Evolutionary conservation across 768 basidiomycete species (phyloP).

Genomic region (Sistotremastrum niveocremeum): DNA sequence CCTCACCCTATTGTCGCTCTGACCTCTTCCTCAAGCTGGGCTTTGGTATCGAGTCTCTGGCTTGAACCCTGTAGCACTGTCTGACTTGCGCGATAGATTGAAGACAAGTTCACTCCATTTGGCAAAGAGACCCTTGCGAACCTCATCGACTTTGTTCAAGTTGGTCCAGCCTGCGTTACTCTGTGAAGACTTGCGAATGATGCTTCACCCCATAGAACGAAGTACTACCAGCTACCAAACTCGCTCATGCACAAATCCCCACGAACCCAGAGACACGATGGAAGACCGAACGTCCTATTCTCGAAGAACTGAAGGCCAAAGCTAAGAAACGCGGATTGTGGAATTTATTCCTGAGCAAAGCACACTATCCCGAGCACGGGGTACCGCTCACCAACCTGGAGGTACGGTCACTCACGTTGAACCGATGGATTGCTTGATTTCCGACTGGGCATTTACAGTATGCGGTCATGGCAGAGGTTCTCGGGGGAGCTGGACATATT

Average conservation of each 20-base stretch:
- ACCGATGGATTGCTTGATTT: neutral
- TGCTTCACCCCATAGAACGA: slow-evolving; percentile 50
- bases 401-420: slow-evolving; percentile 27
- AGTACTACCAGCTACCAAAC: slow-evolving; percentile 60
- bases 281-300: slow-evolving; percentile 69
- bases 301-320: slow-evolving; percentile 75
- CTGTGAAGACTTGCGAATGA: neutral
- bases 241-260: slow-evolving; percentile 77
- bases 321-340: slow-evolving; percentile 85
- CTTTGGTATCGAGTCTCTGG: slow-evolving; percentile 42
- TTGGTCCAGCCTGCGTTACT: slow-evolving; percentile 16
- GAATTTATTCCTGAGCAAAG: slow-evolving; percentile 94
- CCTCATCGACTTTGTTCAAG: slow-evolving; percentile 76
- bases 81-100: slow-evolving; percentile 34
- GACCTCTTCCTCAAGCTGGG: slow-evolving; percentile 79
- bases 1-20: slow-evolving; percentile 62
- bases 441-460: slow-evolving; percentile 38
- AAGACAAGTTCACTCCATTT: slow-evolving; percentile 85
- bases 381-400: slow-evolving; percentile 89
- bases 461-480: slow-evolving; percentile 92
- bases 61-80: neutral
- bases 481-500: slow-evolving; percentile 72
- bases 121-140: slow-evolving; percentile 80
- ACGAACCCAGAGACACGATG: slow-evolving; percentile 61
- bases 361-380: slow-evolving; percentile 82